A percentile compares a stretch with the other conserved stretches of the same genome.
Evolutionary conservation across 164 flowering plant species (phyloP).

Genomic region (Stephania cephalantha): DNA sequence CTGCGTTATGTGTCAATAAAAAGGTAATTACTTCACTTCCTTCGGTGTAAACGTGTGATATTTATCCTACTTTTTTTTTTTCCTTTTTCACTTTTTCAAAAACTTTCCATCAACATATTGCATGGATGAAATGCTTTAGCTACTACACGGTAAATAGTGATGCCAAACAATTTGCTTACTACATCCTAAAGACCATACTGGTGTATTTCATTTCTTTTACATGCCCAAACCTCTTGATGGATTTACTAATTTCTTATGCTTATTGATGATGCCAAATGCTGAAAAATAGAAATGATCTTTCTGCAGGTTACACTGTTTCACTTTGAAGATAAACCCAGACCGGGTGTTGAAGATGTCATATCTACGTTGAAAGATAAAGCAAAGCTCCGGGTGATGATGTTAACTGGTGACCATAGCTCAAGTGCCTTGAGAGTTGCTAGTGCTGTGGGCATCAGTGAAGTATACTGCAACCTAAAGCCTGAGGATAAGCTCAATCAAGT

Average conservation of each 20-base stretch:
- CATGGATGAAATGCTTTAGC: not conserved
- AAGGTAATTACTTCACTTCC: slow-evolving; percentile 40
- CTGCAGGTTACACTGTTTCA: slow-evolving; percentile 84
- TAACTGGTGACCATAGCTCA: slow-evolving; percentile 93
- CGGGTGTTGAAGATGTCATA: slow-evolving; percentile 63
- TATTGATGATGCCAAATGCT: not conserved
- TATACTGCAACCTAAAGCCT: slow-evolving; percentile 75
- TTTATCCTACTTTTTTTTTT: not conserved
- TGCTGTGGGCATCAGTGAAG: slow-evolving; percentile 78
- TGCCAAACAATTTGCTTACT: no score
- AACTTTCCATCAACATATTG: not conserved
- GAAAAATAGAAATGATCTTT: slow-evolving; percentile 2
- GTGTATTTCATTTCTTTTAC: not conserved
- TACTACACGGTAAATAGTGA: no score
- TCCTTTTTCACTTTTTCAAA: not conserved
- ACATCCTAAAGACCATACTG: not conserved
- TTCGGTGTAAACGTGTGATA: not conserved
- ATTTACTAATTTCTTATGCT: not conserved
- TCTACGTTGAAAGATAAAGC: slow-evolving; percentile 50
- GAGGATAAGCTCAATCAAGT: slow-evolving; percentile 95
- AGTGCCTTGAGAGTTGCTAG: slow-evolving; percentile 93
- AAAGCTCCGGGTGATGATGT: slow-evolving; percentile 77
- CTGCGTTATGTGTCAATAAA: slow-evolving; percentile 81
- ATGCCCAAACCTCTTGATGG: not conserved
- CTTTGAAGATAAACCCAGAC: slow-evolving; percentile 90